Evolutionary conservation across 148 eudicot genomes (phyloP), one percentile per base, ranked within the genome.

Genomic region (Polygonum maritimum): DNA sequence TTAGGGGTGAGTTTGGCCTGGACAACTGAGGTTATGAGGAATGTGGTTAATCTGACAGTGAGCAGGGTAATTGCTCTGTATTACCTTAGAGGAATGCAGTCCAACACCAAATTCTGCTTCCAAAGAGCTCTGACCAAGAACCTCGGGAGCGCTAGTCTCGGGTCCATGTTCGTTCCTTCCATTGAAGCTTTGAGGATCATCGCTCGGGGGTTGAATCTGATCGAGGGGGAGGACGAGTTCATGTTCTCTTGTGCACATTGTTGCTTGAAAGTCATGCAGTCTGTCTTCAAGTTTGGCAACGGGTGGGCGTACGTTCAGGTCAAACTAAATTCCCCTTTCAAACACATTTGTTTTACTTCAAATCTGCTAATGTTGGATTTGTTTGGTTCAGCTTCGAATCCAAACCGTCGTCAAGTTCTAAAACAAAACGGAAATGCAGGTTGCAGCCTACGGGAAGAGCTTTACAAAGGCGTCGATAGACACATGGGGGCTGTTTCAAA

Each of bases 301-400:
- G 89, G 98, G 36, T 94, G 98, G 97, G 98, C 98, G 14, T 91
- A 89, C 88, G 98, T 94, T 33, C 98, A 93, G 91, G 98, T 91
- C 81, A 44, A 44, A 6, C 47, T 44, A 26, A 26, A 26, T 26
- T 44, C 10, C 9, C 8, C 47, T 44, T 44, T 6, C 47, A 44
- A 44, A 44, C 47, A 44, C 47, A 44, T 44, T 44, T 26, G 0
- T 26, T 26, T 44, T 44, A 44, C 47, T 44, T 44, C 47, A 44
- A 44, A 44, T 44, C 9, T 44, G 47, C 47, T 10, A 44, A 39
- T 39, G 7, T 4, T 39, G 41, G 41, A 39, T 39, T 39, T 4
- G 41, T 3, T 39, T 39, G 41, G 41, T 39, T 39, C 6, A 39
- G 41, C 41, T 2, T 39, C 7, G 41, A 39, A 7, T 39, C 41